Evolutionary conservation across 1,139 yeast genomes (phyloP), one percentile per base, ranked within the genome.

Genomic region (Sugiyamaella novakii): DNA sequence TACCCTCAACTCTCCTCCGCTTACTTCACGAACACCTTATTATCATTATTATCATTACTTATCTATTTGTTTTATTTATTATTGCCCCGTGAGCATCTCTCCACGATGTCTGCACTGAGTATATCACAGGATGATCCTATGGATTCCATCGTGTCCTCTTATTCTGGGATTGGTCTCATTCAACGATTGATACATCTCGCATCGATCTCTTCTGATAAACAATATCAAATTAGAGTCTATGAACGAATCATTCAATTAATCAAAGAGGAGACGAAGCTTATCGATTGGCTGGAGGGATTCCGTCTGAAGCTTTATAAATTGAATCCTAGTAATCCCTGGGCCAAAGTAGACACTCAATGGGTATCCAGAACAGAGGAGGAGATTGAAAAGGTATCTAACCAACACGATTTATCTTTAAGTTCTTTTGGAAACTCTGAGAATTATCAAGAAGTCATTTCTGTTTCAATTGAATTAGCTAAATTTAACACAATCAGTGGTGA

Each of bases 311-410:
- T 54, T 3, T 28, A 29, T 19, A n/a, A 33, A 17, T 24, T 43
- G 17, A 36, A 48, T 10, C 47, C 52, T 12, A 3, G 33, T 12
- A 47, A 43, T 27, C 48, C 48, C 11, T 35, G 19, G 17, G 46
- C 47, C 6, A 30, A 17, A 7, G 34, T 38, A 4, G 54, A 51
- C 29, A 22, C 37, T 14, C 46, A 47, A 22, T 53, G 56, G 59
- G 19, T 49, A 7, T 34, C 48, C 5, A 14, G 35, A 14, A 33
- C 44, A 2, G 27, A 44, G 8, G 42, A 31, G 5, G 38, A 44
- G 2, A 22, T 43, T 18, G 31, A 45, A 15, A 43, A 43, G 19
- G 15, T 24, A 7, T 15, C 28, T 5, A 33, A 31, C 8, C 19
- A 24, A 18, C 31, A 45, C 18, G 50, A 46, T 14, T 19, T 31